phyloP scores from a whole-genome alignment of 495 filamentous ascomycete genomes.

The Jackrogersella multiformis region DNA sequence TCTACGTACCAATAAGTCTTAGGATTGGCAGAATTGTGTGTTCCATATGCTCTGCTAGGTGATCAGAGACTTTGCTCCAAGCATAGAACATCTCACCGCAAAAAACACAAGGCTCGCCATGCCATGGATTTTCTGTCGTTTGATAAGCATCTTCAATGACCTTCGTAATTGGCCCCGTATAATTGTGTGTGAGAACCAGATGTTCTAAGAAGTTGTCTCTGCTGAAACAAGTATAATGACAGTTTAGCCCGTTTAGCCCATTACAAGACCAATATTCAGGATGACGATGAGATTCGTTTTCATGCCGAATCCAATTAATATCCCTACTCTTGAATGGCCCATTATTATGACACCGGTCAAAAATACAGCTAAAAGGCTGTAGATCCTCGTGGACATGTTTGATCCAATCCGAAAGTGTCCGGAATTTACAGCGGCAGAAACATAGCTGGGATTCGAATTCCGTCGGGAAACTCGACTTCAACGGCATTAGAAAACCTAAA shows the following conservation, averaged over 20 bases:
- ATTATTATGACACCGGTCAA: neutral
- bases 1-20: neutral
- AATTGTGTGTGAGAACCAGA: neutral
- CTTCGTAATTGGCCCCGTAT: neutral
- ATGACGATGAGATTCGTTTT: neutral
- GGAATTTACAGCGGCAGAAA: neutral
- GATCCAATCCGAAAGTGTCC: neutral
- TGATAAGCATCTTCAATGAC: neutral
- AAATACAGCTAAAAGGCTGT: neutral
- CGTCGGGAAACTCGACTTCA: neutral
- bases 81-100: neutral
- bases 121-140: neutral
- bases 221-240: neutral
- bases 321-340: neutral
- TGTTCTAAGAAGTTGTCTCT: neutral
- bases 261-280: neutral
- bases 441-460: neutral
- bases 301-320: neutral
- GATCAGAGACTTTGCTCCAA: neutral
- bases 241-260: neutral
- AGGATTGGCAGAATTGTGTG: neutral
- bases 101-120: neutral
- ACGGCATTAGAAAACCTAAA: neutral
- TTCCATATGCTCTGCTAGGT: neutral
- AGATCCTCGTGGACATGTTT: neutral